Evolutionary conservation across 2,329 filamentous ascomycete species (phyloP), one percentile per base, ranked within the genome.

Genomic region (Drechslerella dactyloides): DNA sequence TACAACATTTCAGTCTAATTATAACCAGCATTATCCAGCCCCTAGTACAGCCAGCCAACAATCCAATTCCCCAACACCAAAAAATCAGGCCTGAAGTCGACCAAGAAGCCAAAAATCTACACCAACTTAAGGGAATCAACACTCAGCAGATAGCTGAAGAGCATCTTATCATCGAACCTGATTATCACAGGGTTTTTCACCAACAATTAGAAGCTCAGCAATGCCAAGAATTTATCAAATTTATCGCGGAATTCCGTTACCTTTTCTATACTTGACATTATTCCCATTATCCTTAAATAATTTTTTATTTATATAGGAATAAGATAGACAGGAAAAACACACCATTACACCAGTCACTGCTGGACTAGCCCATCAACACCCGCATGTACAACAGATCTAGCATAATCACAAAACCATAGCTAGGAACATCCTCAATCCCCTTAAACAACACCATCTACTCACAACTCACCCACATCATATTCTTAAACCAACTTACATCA

Each of bases 81-180:
- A 5, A 83, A 78, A 73, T 82, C 81, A 23, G 77, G 75, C 35
- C 82, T 80, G 72, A 84, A 79, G 50, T 76, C 78, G 19, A 83
- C 77, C n/a, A 82, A 74, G 4, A 78, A 77, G 0, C 82, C 81
- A 48, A 82, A 84, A 0, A 81, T 81, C 23, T 81, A 79, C 5
- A 78, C 80, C 60, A 84, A 81, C 68, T 83, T 82, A 4, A 82
- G 81, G 0, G 82, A 82, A 69, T 84, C 83, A 13, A 80, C 33
- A 5, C 21, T 17, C 10, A 55, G 62, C 7, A 55, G 55, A 35
- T 46, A 66, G 23, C 62, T 66, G 37, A 66, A 66, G 7, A 66
- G 35, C 8, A 52, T 33, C 33, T 24, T 66, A 13, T 66, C 62
- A 21, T 66, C 62, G 2, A 66, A 37, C 17, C 62, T 21, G 7